Conservation (phyloP, 192 early-diverging fungal genomes). For the Coemansia sp. region DNA sequence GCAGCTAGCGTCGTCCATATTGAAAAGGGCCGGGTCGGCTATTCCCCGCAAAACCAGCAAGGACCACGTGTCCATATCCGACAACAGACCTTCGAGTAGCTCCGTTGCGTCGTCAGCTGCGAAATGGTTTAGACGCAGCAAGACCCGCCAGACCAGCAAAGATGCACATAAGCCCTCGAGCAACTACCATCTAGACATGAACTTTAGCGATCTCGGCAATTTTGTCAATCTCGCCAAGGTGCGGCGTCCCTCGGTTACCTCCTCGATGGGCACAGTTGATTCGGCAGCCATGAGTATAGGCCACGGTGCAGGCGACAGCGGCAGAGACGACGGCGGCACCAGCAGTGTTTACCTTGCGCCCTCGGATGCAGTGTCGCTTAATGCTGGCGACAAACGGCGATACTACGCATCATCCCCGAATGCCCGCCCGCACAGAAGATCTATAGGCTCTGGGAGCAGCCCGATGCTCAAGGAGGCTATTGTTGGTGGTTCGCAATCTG, state of each 20-base stretch:
- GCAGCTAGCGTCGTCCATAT: conserved; percentile 19
- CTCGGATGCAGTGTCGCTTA: conserved; percentile 16
- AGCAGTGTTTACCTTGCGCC: conserved; percentile 10
- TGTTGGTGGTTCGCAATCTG: conserved; percentile 36
- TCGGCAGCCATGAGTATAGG: conserved; percentile 37
- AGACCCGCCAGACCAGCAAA: conserved; percentile 22
- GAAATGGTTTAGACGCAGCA: conserved; percentile 48
- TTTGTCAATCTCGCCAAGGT: conserved; percentile 54
- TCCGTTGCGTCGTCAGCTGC: conserved; percentile 24
- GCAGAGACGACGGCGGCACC: conserved; percentile 20
- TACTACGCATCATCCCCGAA: conserved; percentile 29
- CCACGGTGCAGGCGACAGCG: conserved; percentile 28
- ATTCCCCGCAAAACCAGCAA: conserved; percentile 22
- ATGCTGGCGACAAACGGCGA: conserved; percentile 31
- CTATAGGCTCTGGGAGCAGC: conserved; percentile 28
- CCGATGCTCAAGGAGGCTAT: conserved; percentile 40
- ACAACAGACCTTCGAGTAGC: conserved; percentile 12
- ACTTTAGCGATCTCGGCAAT: conserved; percentile 48
- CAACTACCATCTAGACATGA: conserved; percentile 53
- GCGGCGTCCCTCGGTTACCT: conserved; percentile 48
- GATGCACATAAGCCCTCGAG: conserved; percentile 15
- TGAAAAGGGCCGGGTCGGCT: conserved; percentile 40
- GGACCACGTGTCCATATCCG: conserved; percentile 10
- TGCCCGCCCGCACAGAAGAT: conserved; percentile 21
- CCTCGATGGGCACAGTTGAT: conserved; percentile 44